Percentiles rank a stretch among this genome's conserved stretches.
Conservation (phyloP, 352 stramenopile species). For the Aphanomyces invadans region DNA sequence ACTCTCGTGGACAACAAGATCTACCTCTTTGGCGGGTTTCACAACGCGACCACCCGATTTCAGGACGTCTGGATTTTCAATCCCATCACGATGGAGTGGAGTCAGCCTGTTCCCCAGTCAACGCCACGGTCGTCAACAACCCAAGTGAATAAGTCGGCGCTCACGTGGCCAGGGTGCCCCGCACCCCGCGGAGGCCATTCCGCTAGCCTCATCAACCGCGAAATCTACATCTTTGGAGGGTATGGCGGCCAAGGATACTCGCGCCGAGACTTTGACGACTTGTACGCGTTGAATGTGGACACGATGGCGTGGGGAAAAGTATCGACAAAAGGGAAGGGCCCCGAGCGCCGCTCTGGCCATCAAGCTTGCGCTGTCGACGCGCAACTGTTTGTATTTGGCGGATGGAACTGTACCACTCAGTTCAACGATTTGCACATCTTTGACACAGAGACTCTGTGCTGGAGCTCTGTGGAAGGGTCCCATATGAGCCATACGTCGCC, state of each 20-base stretch:
- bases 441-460: slow-evolving; percentile 79
- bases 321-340: slow-evolving; percentile 72
- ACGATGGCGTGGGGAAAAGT: slow-evolving; percentile 83
- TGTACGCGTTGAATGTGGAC: slow-evolving; percentile 84
- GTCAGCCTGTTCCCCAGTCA: slow-evolving; percentile 35
- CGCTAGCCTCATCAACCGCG: slow-evolving; percentile 68
- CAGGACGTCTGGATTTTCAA: slow-evolving; percentile 98
- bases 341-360: slow-evolving; percentile 89
- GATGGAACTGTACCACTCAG: slow-evolving; percentile 91
- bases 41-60: slow-evolving; percentile 77
- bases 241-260: slow-evolving; percentile 91
- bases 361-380: slow-evolving; percentile 85
- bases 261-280: slow-evolving; percentile 91
- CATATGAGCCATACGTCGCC: slow-evolving; percentile 67
- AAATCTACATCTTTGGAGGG: slow-evolving; percentile 91
- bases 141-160: slow-evolving; percentile 16
- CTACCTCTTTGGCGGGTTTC: slow-evolving; percentile 93
- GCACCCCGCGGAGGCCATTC: slow-evolving; percentile 87
- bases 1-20: slow-evolving; percentile 84
- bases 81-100: slow-evolving; percentile 89
- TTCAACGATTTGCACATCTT: slow-evolving; percentile 95
- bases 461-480: slow-evolving; percentile 68
- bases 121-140: slow-evolving; percentile 2
- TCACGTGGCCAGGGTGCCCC: slow-evolving; percentile 37
- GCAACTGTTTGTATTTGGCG: slow-evolving; percentile 89